These are phyloP conservation scores for Herpotrichia juniperi DNA, from an alignment of 2,329 filamentous ascomycete genomes.

Conservation along the genomic window DNA sequence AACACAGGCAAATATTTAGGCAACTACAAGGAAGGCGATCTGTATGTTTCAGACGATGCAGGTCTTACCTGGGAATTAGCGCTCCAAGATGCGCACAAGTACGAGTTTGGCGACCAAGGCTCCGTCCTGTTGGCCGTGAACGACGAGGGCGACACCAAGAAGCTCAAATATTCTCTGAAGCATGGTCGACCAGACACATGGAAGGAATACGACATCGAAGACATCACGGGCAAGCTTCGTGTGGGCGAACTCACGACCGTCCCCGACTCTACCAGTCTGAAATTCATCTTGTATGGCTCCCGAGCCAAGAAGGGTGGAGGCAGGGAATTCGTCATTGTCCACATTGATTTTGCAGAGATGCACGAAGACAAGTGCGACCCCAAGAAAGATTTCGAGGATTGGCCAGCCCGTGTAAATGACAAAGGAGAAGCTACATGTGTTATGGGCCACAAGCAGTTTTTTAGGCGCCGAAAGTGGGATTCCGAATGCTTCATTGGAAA, in stretches of 20 bases:
- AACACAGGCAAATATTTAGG: conserved; percentile 81
- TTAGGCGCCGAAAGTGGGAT: conserved; percentile 81
- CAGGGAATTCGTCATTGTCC: conserved; percentile 68
- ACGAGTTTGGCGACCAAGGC: conserved; percentile 94
- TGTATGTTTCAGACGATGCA: conserved; percentile 90
- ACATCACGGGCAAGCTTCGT: conserved; percentile 59
- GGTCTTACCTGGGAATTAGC: conserved; percentile 82
- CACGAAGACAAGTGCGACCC: conserved; percentile 77
- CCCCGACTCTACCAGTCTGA: conserved; percentile 89
- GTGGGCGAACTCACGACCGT: conserved; percentile 83
- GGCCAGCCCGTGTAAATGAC: conserved; percentile 82
- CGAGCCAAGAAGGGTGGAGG: conserved; percentile 52
- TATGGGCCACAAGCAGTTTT: conserved; percentile 95
- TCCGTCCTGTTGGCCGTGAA: conserved; percentile 83
- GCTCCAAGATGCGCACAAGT: conserved; percentile 85
- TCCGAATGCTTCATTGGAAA: conserved; percentile 88
- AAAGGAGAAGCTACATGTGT: conserved; percentile 84
- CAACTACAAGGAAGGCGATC: conserved; percentile 73
- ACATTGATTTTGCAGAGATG: conserved; percentile 82
- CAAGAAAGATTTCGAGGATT: conserved; percentile 79
- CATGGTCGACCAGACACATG: conserved; percentile 78
- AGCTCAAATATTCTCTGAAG: conserved; percentile 81
- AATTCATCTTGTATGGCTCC: conserved; percentile 78
- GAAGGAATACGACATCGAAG: conserved; percentile 62
- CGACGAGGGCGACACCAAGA: conserved; percentile 67